A percentile compares a stretch with the other conserved stretches of the same genome.
phyloP scores from a whole-genome alignment of 257 asterid genomes.

The Plectranthus barbatus region DNA sequence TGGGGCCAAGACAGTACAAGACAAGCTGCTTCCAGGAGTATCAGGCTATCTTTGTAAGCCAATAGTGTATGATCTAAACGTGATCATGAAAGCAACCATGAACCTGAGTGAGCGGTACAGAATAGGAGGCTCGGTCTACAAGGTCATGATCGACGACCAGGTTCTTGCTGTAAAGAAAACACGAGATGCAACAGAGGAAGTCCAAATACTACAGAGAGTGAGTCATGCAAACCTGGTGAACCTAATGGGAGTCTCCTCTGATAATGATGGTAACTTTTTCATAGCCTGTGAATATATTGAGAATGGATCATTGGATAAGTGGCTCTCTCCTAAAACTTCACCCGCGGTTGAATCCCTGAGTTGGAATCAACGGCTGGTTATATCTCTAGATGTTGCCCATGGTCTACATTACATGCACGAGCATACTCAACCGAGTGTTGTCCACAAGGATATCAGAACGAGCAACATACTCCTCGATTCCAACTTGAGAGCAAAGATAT shows the following conservation, averaged over 20 bases:
- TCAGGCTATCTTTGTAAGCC: slow-evolving; percentile 68
- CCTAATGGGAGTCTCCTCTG: slow-evolving; percentile 61
- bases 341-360: slow-evolving; percentile 16
- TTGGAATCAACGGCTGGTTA: slow-evolving; percentile 54
- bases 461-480: slow-evolving; percentile 68
- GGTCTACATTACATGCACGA: slow-evolving; percentile 84
- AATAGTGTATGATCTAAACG: slow-evolving; percentile 37
- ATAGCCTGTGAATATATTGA: slow-evolving; percentile 58
- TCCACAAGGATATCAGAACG: slow-evolving; percentile 50
- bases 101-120: slow-evolving; percentile 37
- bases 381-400: slow-evolving; percentile 71
- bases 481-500: slow-evolving; percentile 53
- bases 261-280: slow-evolving; percentile 36
- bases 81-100: slow-evolving; percentile 58
- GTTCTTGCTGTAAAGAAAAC: slow-evolving; percentile 51
- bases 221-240: slow-evolving; percentile 64
- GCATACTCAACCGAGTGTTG: slow-evolving; percentile 61
- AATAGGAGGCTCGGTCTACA: slow-evolving; percentile 60
- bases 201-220: slow-evolving; percentile 52
- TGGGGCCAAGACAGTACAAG: slow-evolving; percentile 30
- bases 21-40: slow-evolving; percentile 66
- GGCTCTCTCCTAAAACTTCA: slow-evolving; percentile 38
- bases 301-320: slow-evolving; percentile 57
- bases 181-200: slow-evolving; percentile 48
- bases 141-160: slow-evolving; percentile 37